These are phyloP conservation scores for Lentinus brumalis DNA, from an alignment of 768 basidiomycete species.

Conservation along the genomic window DNA sequence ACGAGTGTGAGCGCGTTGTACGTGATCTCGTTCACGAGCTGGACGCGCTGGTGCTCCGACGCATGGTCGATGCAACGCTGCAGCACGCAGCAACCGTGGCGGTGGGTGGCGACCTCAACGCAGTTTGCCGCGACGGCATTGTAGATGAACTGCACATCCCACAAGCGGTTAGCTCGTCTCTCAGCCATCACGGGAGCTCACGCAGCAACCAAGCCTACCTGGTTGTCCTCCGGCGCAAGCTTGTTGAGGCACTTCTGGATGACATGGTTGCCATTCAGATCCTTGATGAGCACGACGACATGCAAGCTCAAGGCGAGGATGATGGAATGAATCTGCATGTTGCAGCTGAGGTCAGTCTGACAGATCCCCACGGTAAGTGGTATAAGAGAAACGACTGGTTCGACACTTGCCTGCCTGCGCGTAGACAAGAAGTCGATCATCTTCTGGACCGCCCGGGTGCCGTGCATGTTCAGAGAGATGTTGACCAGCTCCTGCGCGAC, in stretches of 20 bases:
- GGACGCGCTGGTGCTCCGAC: slow-evolving; percentile 90
- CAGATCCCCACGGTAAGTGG: slow-evolving; percentile 51
- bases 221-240: slow-evolving; percentile 97
- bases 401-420: slow-evolving; percentile 78
- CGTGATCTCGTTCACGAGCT: slow-evolving; percentile 98
- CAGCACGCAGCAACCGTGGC: slow-evolving; percentile 97
- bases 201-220: slow-evolving; percentile 49
- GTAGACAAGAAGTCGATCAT: slow-evolving; percentile 99
- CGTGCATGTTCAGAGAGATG: slow-evolving; percentile 99
- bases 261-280: slow-evolving; percentile 95
- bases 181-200: neutral
- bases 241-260: slow-evolving; percentile 99
- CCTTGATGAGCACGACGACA: slow-evolving; percentile 99
- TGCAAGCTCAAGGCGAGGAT: slow-evolving; percentile 96
- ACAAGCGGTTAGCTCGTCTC: neutral
- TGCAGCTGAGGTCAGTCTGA: slow-evolving; percentile 82
- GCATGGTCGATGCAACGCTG: slow-evolving; percentile 99
- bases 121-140: slow-evolving; percentile 99
- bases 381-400: slow-evolving; percentile 37
- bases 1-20: slow-evolving; percentile 97
- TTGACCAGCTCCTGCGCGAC: slow-evolving; percentile 97
- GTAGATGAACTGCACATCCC: slow-evolving; percentile 81
- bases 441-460: slow-evolving; percentile 98
- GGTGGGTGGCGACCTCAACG: slow-evolving; percentile 97
- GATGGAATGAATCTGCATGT: slow-evolving; percentile 93